phyloP scores from a whole-genome alignment of 2,329 filamentous ascomycete genomes.

The Cephalotrichum gorgonifer region DNA sequence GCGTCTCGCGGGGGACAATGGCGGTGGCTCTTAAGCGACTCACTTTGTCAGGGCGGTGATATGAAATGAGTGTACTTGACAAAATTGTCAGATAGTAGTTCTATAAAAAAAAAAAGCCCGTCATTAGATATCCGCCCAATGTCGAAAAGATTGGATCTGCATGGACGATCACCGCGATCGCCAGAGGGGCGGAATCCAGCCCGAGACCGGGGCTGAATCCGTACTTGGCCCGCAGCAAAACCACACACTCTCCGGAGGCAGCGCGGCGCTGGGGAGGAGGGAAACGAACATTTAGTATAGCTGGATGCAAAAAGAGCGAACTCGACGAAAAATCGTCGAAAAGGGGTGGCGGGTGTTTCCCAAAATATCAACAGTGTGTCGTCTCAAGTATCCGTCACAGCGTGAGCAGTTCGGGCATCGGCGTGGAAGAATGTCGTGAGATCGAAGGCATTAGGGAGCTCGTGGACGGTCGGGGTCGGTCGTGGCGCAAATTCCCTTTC shows the following conservation, averaged over 20 bases:
- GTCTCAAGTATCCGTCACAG: conserved; percentile 14
- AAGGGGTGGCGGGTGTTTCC: conserved; percentile 4
- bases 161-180: conserved; percentile 16
- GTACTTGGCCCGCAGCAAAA: neutral
- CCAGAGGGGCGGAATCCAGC: neutral
- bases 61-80: conserved; percentile 51
- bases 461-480: conserved; percentile 1
- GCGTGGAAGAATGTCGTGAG: conserved; percentile 1
- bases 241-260: no score
- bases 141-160: conserved; percentile 35
- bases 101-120: neutral
- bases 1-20: neutral
- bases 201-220: neutral
- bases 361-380: conserved; percentile 9
- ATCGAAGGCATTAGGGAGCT: conserved; percentile 1
- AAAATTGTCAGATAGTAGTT: conserved; percentile 5
- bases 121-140: conserved; percentile 17
- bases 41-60: conserved; percentile 33
- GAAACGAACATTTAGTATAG: conserved; percentile 11
- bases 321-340: conserved; percentile 35
- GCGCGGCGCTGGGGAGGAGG: neutral
- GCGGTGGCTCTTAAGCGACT: conserved; percentile 4
- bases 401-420: conserved; percentile 6
- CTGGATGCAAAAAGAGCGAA: conserved; percentile 30
- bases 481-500: conserved; percentile 2